Conservation (phyloP, 306 rosid species). For the Argentina anserina region DNA sequence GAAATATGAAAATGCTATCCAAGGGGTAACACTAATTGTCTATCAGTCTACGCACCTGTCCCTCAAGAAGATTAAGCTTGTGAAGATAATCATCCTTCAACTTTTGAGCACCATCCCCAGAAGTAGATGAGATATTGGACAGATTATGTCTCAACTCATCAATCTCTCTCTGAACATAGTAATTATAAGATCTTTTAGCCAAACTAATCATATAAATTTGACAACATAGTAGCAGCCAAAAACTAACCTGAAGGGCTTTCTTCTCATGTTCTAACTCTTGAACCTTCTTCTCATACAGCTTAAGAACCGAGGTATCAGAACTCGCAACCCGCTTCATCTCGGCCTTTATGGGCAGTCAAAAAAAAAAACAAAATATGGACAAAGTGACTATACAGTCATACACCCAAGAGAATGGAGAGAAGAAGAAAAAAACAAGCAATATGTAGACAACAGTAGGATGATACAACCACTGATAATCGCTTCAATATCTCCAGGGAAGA, state of each 20-base stretch:
- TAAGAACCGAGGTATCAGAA: conserved; percentile 64
- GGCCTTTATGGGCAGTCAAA: conserved; percentile 49
- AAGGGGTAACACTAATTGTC: background rate
- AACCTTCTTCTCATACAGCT: conserved; percentile 86
- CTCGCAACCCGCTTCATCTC: conserved; percentile 79
- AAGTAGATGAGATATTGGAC: conserved; percentile 59
- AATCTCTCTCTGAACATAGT: conserved; percentile 64
- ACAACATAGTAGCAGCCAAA: conserved; percentile 16
- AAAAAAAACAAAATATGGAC: background rate
- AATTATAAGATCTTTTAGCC: background rate
- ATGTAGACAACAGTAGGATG: background rate
- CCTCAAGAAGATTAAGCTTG: conserved; percentile 77
- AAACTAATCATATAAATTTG: conserved; percentile 9
- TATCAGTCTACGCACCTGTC: conserved; percentile 54
- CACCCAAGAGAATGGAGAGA: background rate
- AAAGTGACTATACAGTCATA: conserved; percentile 3
- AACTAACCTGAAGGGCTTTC: conserved; percentile 70
- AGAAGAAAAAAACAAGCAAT: background rate
- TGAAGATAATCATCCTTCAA: conserved; percentile 86
- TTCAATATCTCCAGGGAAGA: background rate
- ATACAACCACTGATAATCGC: background rate
- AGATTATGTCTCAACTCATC: conserved; percentile 64
- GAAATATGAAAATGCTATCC: conserved; percentile 10
- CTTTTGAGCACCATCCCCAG: conserved; percentile 85
- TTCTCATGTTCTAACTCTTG: conserved; percentile 84